Conservation (phyloP, 169 alveolate genomes). For the Cryptosporidium sp. region DNA sequence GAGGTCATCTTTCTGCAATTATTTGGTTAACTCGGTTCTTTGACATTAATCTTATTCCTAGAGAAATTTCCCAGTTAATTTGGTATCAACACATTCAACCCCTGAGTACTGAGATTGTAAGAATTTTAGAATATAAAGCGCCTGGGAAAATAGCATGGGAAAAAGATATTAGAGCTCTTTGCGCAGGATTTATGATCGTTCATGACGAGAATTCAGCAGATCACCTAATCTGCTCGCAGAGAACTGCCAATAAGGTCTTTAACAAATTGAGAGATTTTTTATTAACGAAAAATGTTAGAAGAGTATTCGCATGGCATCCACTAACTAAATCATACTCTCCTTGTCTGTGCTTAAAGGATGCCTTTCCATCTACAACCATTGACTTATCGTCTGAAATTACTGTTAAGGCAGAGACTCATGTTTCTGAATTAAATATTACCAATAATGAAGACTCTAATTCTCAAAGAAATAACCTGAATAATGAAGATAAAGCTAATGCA, state of each 20-base stretch:
- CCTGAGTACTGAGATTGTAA: conserved; percentile 52
- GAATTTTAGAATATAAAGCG: conserved; percentile 65
- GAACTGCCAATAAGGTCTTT: conserved; percentile 61
- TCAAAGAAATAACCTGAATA: neutral
- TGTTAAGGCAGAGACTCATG: conserved; percentile 34
- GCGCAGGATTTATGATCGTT: conserved; percentile 55
- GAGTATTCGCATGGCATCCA: conserved; percentile 75
- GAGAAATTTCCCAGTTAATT: conserved; percentile 67
- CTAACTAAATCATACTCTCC: conserved; percentile 61
- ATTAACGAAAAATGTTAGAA: conserved; percentile 46
- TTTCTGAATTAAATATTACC: neutral
- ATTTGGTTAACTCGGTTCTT: conserved; percentile 66
- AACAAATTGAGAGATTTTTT: conserved; percentile 57
- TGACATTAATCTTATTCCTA: conserved; percentile 61
- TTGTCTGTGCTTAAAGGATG: conserved; percentile 69
- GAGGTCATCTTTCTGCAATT: conserved; percentile 72
- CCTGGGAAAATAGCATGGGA: conserved; percentile 76
- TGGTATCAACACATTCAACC: conserved; percentile 75
- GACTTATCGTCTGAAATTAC: conserved; percentile 1
- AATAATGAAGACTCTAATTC: neutral
- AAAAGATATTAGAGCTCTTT: conserved; percentile 58
- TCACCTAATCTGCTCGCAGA: conserved; percentile 66
- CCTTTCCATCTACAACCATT: conserved; percentile 45
- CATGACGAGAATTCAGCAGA: conserved; percentile 70
- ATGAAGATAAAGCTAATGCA: neutral